Evolutionary conservation across 257 asterid species (phyloP).

Genomic region (Salvia rosmarinus): DNA sequence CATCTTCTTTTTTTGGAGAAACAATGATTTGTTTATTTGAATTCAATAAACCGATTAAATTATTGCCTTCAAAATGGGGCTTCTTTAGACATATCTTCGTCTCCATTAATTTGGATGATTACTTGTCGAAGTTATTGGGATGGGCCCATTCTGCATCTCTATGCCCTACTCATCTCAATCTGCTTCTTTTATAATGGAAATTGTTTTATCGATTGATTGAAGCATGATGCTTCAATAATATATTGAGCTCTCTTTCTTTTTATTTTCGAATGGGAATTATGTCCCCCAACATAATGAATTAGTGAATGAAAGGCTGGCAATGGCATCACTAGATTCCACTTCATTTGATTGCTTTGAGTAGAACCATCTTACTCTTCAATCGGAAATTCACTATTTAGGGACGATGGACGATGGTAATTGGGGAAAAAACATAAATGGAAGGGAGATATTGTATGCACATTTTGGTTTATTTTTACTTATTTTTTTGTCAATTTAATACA

Average conservation of each 20-base stretch:
- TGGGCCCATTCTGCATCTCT: constrained; percentile 27
- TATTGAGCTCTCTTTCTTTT: background rate
- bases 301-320: background rate
- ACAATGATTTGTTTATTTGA: no score
- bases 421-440: no score
- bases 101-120: constrained; percentile 24
- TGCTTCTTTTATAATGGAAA: constrained; percentile 2
- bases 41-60: background rate
- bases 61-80: constrained; percentile 7
- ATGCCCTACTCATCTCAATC: constrained; percentile 24
- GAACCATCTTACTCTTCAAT: no score
- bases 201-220: background rate
- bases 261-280: no score
- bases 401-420: no score
- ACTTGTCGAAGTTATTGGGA: constrained; percentile 12
- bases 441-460: no score
- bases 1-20: no score
- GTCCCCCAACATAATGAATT: background rate
- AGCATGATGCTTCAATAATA: constrained; percentile 1
- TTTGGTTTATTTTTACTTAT: no score
- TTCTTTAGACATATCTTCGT: background rate
- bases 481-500: no score
- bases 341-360: no score
- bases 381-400: no score
- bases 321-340: no score